A percentile compares a stretch with the other conserved stretches of the same genome.
phyloP scores from a whole-genome alignment of 164 flowering plant genomes.

The Chloranthus sessilifolius region DNA sequence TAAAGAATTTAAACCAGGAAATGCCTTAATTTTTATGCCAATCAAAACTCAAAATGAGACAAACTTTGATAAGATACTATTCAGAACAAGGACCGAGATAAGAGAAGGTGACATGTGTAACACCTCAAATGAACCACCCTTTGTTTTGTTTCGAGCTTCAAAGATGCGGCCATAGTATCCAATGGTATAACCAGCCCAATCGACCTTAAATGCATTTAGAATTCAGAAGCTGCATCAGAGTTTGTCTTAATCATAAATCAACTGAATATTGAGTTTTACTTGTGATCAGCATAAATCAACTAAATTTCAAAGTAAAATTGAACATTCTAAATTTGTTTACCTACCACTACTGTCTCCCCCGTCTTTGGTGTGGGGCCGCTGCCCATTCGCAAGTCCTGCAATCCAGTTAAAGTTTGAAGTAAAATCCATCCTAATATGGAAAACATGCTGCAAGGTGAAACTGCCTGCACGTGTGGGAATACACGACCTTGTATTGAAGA shows the following conservation, averaged over 20 bases:
- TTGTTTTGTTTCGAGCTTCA: constrained; percentile 98
- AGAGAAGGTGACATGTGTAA: constrained; percentile 5
- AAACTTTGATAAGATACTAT: no score
- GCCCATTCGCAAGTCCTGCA: constrained; percentile 88
- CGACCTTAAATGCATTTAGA: constrained; percentile 43
- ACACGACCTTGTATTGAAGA: constrained; percentile 82
- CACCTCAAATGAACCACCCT: constrained; percentile 97
- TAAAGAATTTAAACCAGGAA: no score
- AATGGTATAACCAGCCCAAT: constrained; percentile 98
- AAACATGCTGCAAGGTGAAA: constrained; percentile 4
- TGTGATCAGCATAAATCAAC: neutral
- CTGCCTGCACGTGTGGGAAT: constrained; percentile 4
- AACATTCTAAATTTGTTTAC: constrained; percentile 10
- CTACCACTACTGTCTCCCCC: constrained; percentile 95
- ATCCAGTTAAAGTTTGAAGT: constrained; percentile 17
- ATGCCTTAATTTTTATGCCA: no score
- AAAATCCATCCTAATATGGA: no score
- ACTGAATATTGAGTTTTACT: neutral
- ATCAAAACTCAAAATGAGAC: no score
- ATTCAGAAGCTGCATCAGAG: constrained; percentile 9
- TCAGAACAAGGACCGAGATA: constrained; percentile 5
- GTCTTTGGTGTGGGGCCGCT: constrained; percentile 73
- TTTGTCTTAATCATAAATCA: constrained; percentile 6
- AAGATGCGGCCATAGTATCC: constrained; percentile 97
- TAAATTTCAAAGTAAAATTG: neutral